phyloP scores from a whole-genome alignment of 768 basidiomycete species.

The Dioszegia hungarica region DNA sequence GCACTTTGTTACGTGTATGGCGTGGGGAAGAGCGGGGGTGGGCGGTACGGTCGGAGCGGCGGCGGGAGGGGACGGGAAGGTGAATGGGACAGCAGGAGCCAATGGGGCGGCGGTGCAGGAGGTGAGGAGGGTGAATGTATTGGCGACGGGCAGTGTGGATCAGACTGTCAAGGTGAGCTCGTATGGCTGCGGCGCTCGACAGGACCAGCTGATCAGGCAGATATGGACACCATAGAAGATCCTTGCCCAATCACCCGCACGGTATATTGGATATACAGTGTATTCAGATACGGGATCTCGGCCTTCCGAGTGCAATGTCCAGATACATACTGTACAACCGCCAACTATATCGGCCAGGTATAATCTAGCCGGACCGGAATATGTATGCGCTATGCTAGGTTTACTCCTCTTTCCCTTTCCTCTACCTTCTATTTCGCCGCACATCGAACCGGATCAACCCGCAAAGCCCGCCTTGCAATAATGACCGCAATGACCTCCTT shows the following conservation, averaged over 20 bases:
- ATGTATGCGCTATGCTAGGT: too few relatives aligned
- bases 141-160: conserved; percentile 55
- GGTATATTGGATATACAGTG: too few relatives aligned
- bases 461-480: conserved; percentile 28
- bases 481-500: conserved; percentile 60
- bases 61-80: conserved; percentile 13
- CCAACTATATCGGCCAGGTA: too few relatives aligned
- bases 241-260: too few relatives aligned
- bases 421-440: not conserved
- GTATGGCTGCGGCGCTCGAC: not conserved
- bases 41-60: conserved; percentile 25
- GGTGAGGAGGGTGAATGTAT: conserved; percentile 52
- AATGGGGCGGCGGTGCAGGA: conserved; percentile 17
- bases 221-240: conserved; percentile 23
- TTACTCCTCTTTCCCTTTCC: not conserved
- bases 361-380: too few relatives aligned
- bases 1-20: conserved; percentile 73
- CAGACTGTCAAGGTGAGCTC: conserved; percentile 51
- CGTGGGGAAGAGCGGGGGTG: conserved; percentile 63
- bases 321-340: too few relatives aligned
- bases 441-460: conserved; percentile 26
- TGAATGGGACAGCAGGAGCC: conserved; percentile 14
- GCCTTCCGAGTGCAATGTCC: too few relatives aligned
- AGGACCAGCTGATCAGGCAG: not conserved
- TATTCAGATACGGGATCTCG: too few relatives aligned